Evolutionary conservation across 176 grass and related monocot genomes (phyloP).

Genomic region (Oryza australiensis): DNA sequence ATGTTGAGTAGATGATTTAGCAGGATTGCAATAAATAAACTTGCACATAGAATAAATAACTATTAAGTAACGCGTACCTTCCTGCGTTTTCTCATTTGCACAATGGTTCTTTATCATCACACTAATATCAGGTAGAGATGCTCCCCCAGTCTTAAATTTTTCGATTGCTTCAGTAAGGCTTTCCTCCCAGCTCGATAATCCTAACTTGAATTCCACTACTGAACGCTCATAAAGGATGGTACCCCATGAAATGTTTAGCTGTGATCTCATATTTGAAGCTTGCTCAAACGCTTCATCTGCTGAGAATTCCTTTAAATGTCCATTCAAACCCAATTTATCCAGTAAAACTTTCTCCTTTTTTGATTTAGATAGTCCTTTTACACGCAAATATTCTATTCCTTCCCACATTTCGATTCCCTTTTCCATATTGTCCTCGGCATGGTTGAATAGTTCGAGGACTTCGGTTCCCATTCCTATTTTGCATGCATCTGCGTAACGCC

Average conservation of each 20-base stretch:
- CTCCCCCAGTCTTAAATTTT: constrained; percentile 76
- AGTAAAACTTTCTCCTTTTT: constrained; percentile 49
- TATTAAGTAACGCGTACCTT: constrained; percentile 52
- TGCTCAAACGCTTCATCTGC: constrained; percentile 65
- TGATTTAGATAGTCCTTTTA: constrained; percentile 62
- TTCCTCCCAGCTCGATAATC: constrained; percentile 76
- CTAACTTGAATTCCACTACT: constrained; percentile 82
- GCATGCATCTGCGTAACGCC: constrained; percentile 67
- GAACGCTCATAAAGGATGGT: constrained; percentile 92
- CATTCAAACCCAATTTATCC: constrained; percentile 57
- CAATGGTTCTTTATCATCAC: constrained; percentile 85
- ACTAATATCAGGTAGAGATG: constrained; percentile 62
- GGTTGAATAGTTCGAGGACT: constrained; percentile 78
- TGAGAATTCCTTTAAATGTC: constrained; percentile 47
- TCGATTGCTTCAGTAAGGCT: constrained; percentile 74
- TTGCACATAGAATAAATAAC: neutral
- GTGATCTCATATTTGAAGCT: constrained; percentile 68
- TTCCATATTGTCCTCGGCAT: constrained; percentile 80
- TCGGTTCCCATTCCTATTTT: constrained; percentile 62
- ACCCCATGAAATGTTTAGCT: constrained; percentile 89
- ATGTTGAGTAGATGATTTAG: constrained; percentile 1
- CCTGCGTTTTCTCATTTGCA: constrained; percentile 69
- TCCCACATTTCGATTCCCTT: constrained; percentile 87
- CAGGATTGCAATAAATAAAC: neutral
- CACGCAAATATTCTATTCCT: constrained; percentile 58